These are phyloP conservation scores for Xerocomus potaroensis DNA, from an alignment of 768 basidiomycete species.

Conservation along the genomic window DNA sequence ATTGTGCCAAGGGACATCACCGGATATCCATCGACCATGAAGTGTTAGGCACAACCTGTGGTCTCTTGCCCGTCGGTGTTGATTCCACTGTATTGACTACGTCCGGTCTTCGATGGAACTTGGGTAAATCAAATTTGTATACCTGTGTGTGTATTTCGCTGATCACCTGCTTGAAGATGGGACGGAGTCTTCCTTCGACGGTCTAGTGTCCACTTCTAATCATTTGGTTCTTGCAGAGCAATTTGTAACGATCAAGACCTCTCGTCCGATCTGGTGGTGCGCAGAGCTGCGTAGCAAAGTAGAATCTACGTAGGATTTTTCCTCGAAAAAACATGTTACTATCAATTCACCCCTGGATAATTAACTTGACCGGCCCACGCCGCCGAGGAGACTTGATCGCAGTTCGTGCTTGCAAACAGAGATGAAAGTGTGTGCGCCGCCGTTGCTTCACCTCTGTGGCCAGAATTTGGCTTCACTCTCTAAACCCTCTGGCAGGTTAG, in stretches of 20 bases:
- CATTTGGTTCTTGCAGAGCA: conserved; percentile 69
- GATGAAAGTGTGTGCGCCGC: too few relatives aligned
- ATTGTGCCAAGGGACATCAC: conserved; percentile 76
- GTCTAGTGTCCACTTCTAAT: conserved; percentile 89
- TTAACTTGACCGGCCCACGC: too few relatives aligned
- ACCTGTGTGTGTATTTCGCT: conserved; percentile 1
- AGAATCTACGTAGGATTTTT: background rate
- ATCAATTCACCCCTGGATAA: too few relatives aligned
- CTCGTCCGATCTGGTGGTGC: conserved; percentile 88
- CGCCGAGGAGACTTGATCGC: too few relatives aligned
- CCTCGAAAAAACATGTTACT: too few relatives aligned
- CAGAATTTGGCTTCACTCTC: too few relatives aligned
- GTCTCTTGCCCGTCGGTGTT: conserved; percentile 88
- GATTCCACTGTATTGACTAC: conserved; percentile 76
- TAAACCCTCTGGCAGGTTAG: too few relatives aligned
- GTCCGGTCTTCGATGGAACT: conserved; percentile 83
- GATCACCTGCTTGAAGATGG: conserved; percentile 39
- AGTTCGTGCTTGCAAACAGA: too few relatives aligned
- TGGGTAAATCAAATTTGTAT: conserved; percentile 47
- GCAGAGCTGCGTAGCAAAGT: conserved; percentile 50
- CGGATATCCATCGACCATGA: conserved; percentile 68
- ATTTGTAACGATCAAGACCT: conserved; percentile 69
- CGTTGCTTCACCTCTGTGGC: too few relatives aligned
- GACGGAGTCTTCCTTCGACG: conserved; percentile 72
- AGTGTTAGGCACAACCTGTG: conserved; percentile 83